Conservation (phyloP, 2,329 filamentous ascomycete species). For the Anthostomella pinea region DNA sequence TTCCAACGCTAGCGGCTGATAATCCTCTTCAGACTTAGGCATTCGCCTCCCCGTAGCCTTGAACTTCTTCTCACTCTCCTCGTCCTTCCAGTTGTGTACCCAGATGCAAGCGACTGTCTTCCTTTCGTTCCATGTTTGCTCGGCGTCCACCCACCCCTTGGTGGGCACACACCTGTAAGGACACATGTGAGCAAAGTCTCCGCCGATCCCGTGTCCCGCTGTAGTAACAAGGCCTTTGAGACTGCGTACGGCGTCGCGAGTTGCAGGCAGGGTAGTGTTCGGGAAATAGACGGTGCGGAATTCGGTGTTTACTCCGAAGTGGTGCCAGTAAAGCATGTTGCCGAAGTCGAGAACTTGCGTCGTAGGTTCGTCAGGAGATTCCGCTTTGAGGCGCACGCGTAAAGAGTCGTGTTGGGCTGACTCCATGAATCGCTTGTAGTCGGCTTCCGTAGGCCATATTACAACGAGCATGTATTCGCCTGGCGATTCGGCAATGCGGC, state of each 20-base stretch:
- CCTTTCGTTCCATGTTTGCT: conserved; percentile 3
- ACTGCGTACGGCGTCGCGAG: conserved; percentile 4
- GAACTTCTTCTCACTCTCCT: conserved; percentile 8
- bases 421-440: conserved; percentile 5
- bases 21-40: conserved; percentile 5
- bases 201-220: conserved; percentile 9
- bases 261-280: not conserved
- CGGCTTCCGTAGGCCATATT: conserved; percentile 5
- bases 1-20: conserved; percentile 4
- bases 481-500: conserved; percentile 4
- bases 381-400: conserved; percentile 1
- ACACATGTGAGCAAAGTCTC: conserved; percentile 5
- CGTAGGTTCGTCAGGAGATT: conserved; percentile 1
- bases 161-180: conserved; percentile 10
- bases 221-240: conserved; percentile 8
- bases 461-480: conserved; percentile 8
- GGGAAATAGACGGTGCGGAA: conserved; percentile 13
- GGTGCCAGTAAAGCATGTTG: conserved; percentile 11
- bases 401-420: conserved; percentile 4
- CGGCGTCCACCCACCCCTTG: conserved; percentile 8
- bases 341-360: conserved; percentile 9
- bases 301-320: conserved; percentile 8
- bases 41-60: conserved; percentile 7
- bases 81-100: conserved; percentile 12
- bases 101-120: conserved; percentile 8